Evolutionary conservation across 371 early-diverging fungal species (phyloP), one percentile per base, ranked within the genome.

Genomic region (Coemansia sp.): DNA sequence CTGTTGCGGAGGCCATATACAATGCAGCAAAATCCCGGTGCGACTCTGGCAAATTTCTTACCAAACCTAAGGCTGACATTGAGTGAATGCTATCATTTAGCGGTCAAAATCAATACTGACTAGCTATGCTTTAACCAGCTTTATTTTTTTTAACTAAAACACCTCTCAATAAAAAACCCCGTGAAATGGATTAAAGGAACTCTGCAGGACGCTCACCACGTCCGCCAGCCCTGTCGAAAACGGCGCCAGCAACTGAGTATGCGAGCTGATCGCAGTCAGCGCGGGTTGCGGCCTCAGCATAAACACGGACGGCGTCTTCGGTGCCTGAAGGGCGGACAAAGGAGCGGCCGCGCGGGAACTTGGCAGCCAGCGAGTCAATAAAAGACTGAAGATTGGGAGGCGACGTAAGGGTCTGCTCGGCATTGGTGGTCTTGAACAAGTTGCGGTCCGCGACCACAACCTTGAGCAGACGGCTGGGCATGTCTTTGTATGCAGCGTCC

Each of bases 291-390:
- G 98, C 99, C 82, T 99, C 99, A 40, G 98, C 97, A 82, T 97
- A 99, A 18, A 99, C 93, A 59, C 99, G 89, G 31, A 99, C 98
- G 27, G 98, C 91, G 82, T 99, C 99, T 82, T 99, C 99, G 21
- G 99, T 99, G 27, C 99, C 99, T n/a, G 97, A 97, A 37, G 99
- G 99, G 68, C 96, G 87, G 29, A 97, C 98, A 84, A 99, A 97
- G 6, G 94, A 89, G 51, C 99, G 86, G 48, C 98, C 98, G 40
- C 87, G 83, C 26, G 80, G 80, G 78, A 88, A 91, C 80, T 94
- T 92, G 51, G 85, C 84, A 7, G 95, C 93, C 62, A 90, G 80
- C 18, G 82, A 82, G 71, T 95, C 89, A 66, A 99, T 97, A 21
- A 88, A 84, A 2, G 80, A 87, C 85, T 99, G 99, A 52, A 99